Base-by-base conservation (phyloP, 768 basidiomycete species). In the Russula brevipes region DNA sequence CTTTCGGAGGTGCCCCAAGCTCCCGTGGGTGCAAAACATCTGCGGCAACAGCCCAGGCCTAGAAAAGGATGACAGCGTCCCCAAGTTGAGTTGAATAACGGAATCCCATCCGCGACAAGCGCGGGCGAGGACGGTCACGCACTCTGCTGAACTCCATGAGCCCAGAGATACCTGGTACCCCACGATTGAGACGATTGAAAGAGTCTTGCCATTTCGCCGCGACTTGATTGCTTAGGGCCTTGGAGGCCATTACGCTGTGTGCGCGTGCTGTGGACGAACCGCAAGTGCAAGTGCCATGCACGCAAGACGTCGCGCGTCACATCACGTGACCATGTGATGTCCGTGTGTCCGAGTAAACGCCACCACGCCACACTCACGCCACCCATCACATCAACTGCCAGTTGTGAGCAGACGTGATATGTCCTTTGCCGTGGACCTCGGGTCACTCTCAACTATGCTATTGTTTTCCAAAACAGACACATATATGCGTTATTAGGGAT, bases 121-220 rank as follows among this genome's bases (percentile, higher is more conserved):
- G 30, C 19, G 14, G 16, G 30, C 4, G 14, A 38, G 2, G 2
- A 31, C 2, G 44, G 12, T 9, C 1, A 57, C 54, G 49, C 60
- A 84, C 86, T 72, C 83, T 78, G 66, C 85, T 86, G 69, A 85
- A 87, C 9, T 74, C 73, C 73, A 88, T 75, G 17, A 88, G 77
- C 9, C 87, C 87, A 10, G 83, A 75, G 60, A 88, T 86, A 9
- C 86, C 87, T 42, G 80, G 80, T 41, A 82, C 77, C 14, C 76
- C 72, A 35, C 79, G 77, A 69, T 88, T 88, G 53, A 88, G 75
- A 16, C 84, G 80, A n/a, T 77, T 73, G 70, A 88, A 88, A 2
- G 84, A 79, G 19, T 87, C 84, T 64, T 86, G 84, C 86, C 87
- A 88, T 76, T 87, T 86, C 3, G 85, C 76, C 17, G 82, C 80